Conservation (phyloP, 2,329 filamentous ascomycete genomes). For the Cladorrhinum sp. region DNA sequence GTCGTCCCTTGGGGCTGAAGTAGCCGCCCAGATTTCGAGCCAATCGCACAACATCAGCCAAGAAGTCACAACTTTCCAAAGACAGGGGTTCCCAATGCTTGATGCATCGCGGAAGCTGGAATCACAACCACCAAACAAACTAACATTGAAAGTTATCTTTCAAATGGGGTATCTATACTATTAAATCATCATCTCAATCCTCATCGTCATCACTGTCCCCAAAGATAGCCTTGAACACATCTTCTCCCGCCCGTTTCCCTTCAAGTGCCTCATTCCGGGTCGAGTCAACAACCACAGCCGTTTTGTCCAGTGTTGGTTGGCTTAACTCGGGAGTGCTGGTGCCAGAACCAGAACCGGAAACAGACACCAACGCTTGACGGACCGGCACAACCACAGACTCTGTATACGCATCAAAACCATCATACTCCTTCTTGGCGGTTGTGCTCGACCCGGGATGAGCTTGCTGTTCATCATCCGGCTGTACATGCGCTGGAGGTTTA, state of each 20-base stretch:
- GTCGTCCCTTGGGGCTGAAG: constrained; percentile 1
- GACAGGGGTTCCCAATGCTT: not conserved
- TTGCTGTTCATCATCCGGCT: constrained; percentile 46
- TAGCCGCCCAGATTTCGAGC: constrained; percentile 1
- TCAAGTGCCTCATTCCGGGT: constrained; percentile 78
- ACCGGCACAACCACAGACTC: constrained; percentile 17
- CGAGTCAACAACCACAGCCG: constrained; percentile 55
- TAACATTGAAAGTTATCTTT: not conserved
- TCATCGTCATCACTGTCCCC: constrained; percentile 75
- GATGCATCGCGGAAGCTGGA: not conserved
- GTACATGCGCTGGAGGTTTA: constrained; percentile 67
- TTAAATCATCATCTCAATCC: not conserved
- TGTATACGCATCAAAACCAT: constrained; percentile 22
- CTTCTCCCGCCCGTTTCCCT: constrained; percentile 69
- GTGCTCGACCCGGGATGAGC: constrained; percentile 20
- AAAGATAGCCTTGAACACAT: constrained; percentile 90
- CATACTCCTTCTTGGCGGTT: constrained; percentile 15
- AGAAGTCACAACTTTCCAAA: not conserved
- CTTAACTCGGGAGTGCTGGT: constrained; percentile 9
- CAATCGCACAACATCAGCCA: constrained; percentile 1
- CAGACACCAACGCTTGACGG: constrained; percentile 16
- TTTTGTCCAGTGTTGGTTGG: constrained; percentile 14
- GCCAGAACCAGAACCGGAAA: constrained; percentile 1
- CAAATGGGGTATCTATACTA: not conserved
- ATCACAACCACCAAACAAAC: not conserved